phyloP scores from a whole-genome alignment of 305 asterid genomes.

The Nicotiana rustica region DNA sequence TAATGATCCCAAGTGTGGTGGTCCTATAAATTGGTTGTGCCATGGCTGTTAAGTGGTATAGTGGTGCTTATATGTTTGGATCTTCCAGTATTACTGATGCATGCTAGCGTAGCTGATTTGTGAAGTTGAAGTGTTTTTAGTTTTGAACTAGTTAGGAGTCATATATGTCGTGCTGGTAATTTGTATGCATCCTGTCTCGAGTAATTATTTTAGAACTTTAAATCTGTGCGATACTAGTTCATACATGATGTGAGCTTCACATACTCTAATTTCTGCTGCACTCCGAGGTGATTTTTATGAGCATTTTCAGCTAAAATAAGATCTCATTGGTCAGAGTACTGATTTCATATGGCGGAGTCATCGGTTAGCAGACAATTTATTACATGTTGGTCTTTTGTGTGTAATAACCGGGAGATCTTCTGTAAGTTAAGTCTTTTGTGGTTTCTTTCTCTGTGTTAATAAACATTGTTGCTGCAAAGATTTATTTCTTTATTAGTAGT shows the following conservation, averaged over 20 bases:
- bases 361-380: conserved; percentile 17
- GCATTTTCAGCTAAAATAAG: no score
- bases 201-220: conserved; percentile 14
- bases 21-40: conserved; percentile 17
- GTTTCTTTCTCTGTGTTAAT: conserved; percentile 12
- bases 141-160: not conserved
- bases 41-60: not conserved
- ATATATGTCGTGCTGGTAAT: not conserved
- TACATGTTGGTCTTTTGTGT: not conserved
- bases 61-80: not conserved
- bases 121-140: conserved; percentile 1
- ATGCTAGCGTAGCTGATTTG: not conserved
- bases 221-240: conserved; percentile 4
- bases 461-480: not conserved
- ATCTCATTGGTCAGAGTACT: not conserved
- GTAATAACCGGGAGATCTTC: not conserved
- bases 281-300: not conserved
- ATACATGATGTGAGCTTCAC: conserved; percentile 5
- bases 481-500: not conserved
- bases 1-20: conserved; percentile 14
- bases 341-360: not conserved
- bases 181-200: not conserved
- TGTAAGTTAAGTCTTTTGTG: conserved; percentile 1
- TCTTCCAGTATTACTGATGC: conserved; percentile 16
- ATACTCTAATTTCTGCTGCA: not conserved